Conservation (phyloP, 1,284 basidiomycete genomes). For the Trichosporon sp. region DNA sequence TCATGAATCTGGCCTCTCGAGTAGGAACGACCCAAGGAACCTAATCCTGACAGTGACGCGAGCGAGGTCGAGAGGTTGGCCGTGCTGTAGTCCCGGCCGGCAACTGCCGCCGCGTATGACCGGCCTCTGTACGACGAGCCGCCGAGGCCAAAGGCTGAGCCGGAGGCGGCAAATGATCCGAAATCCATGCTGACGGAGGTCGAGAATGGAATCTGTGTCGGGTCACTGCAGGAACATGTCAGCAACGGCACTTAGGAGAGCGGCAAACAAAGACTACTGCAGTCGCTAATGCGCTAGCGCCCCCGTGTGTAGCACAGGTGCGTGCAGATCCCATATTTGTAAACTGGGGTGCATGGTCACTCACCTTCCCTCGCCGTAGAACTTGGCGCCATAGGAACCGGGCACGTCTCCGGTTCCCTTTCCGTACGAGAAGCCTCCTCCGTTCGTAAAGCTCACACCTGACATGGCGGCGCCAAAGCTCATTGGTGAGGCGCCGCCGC, state of each 20-base stretch:
- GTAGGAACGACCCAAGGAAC: slow-evolving; percentile 31
- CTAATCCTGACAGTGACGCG: slow-evolving; percentile 35
- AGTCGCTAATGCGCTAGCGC: background rate
- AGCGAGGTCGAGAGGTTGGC: slow-evolving; percentile 36
- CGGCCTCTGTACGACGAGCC: slow-evolving; percentile 27
- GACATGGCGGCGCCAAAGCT: slow-evolving; percentile 43
- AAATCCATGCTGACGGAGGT: slow-evolving; percentile 43
- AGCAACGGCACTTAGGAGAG: background rate
- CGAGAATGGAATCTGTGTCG: slow-evolving; percentile 32
- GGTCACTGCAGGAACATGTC: slow-evolving; percentile 23
- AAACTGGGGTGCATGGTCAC: slow-evolving; percentile 9
- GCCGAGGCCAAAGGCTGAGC: slow-evolving; percentile 30
- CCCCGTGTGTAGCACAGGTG: slow-evolving; percentile 30
- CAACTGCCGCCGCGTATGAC: slow-evolving; percentile 41
- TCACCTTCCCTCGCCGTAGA: slow-evolving; percentile 41
- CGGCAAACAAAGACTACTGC: background rate
- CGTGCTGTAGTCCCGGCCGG: slow-evolving; percentile 17
- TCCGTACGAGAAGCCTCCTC: slow-evolving; percentile 34
- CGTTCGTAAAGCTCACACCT: slow-evolving; percentile 41
- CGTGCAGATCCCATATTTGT: background rate
- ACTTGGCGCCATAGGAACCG: slow-evolving; percentile 35
- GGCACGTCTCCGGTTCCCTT: slow-evolving; percentile 18
- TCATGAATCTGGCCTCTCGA: slow-evolving; percentile 36
- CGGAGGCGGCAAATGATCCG: slow-evolving; percentile 33
- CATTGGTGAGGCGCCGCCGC: slow-evolving; percentile 36